Conservation (phyloP, 2,329 filamentous ascomycete species). For the Coniochaeta hoffmannii region DNA sequence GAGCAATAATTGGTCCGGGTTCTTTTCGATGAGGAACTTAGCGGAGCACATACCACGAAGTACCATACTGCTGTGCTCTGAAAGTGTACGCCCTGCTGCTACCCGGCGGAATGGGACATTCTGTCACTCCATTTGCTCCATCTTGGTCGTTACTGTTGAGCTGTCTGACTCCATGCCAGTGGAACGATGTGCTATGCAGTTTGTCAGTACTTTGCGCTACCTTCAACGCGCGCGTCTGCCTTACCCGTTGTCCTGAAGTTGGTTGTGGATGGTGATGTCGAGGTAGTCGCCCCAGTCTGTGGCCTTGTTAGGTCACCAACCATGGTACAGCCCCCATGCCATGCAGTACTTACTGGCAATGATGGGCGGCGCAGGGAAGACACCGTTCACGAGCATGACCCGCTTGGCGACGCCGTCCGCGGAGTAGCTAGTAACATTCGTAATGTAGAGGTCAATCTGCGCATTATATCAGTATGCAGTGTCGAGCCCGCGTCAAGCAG, state of each 20-base stretch:
- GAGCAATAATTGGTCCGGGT: not conserved
- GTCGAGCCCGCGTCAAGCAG: not conserved
- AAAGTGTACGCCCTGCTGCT: slow-evolving; percentile 22
- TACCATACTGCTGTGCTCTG: slow-evolving; percentile 25
- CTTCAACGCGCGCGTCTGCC: not conserved
- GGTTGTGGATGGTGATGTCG: slow-evolving; percentile 54
- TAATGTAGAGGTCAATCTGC: slow-evolving; percentile 15
- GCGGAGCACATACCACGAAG: slow-evolving; percentile 16
- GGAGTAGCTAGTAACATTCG: slow-evolving; percentile 13
- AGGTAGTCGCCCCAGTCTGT: slow-evolving; percentile 36
- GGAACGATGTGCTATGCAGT: slow-evolving; percentile 24
- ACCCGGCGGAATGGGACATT: slow-evolving; percentile 27
- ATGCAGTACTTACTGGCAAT: slow-evolving; percentile 15
- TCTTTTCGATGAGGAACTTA: not conserved
- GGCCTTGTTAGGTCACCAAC: slow-evolving; percentile 6
- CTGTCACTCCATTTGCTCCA: slow-evolving; percentile 31
- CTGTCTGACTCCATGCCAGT: slow-evolving; percentile 36
- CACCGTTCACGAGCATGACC: slow-evolving; percentile 17
- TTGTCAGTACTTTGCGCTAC: not conserved
- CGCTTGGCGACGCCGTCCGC: slow-evolving; percentile 13
- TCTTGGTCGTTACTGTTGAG: slow-evolving; percentile 30
- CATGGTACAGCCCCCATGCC: not conserved
- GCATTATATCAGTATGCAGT: not conserved
- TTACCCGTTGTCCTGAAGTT: slow-evolving; percentile 33
- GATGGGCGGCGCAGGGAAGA: slow-evolving; percentile 36